phyloP scores from a whole-genome alignment of 1,139 yeast species.

The Sugiyamaella pinicola region DNA sequence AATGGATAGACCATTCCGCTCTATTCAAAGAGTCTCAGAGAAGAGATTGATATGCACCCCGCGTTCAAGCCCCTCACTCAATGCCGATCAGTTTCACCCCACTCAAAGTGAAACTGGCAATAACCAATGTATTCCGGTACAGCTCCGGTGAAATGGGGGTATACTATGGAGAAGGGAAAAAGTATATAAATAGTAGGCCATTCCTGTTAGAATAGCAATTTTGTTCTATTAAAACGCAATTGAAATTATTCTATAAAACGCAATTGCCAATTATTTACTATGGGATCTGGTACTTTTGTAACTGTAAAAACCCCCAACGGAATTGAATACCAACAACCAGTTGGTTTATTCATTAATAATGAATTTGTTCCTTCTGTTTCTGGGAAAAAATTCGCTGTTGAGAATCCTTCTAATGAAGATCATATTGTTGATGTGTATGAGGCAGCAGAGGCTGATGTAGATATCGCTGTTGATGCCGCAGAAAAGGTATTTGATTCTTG shows the following conservation, averaged over 20 bases:
- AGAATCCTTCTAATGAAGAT: conserved; percentile 53
- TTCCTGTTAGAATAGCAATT: not conserved
- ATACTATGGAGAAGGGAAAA: not conserved
- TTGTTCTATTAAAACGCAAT: not conserved
- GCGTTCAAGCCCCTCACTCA: not conserved
- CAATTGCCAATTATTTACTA: not conserved
- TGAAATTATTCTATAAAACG: not conserved
- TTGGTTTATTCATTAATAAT: conserved; percentile 81
- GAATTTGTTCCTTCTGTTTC: conserved; percentile 66
- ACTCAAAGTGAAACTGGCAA: not conserved
- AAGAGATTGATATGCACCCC: not conserved
- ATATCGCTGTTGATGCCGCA: conserved; percentile 63
- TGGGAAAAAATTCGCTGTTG: conserved; percentile 55
- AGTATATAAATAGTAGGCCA: not conserved
- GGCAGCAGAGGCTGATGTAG: conserved; percentile 59
- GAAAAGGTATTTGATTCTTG: conserved; percentile 51
- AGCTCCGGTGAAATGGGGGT: not conserved
- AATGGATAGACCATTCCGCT: no score
- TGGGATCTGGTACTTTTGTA: conserved; percentile 15
- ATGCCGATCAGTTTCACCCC: not conserved
- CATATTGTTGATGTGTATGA: conserved; percentile 54
- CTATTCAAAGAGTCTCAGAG: not conserved
- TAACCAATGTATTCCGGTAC: not conserved
- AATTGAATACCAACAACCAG: conserved; percentile 60
- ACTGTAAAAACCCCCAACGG: conserved; percentile 61